Conservation (phyloP, 2,329 filamentous ascomycete species). For the Colletotrichum cordylinicola region DNA sequence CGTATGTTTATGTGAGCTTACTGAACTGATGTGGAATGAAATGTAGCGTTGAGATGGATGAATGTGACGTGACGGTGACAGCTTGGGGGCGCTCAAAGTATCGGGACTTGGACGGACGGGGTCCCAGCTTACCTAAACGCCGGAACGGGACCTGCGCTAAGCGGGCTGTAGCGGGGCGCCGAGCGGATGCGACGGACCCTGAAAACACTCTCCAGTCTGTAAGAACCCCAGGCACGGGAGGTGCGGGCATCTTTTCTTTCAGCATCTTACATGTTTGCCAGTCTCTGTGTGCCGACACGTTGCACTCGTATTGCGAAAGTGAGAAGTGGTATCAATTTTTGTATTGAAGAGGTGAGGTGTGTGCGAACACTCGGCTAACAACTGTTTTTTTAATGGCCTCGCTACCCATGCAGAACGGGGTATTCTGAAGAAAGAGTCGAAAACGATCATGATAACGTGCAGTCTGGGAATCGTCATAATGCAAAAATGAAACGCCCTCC, state of each 20-base stretch:
- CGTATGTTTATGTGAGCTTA: background rate
- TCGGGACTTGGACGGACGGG: background rate
- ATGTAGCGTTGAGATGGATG: background rate
- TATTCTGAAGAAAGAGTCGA: background rate
- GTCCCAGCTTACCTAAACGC: constrained; percentile 8
- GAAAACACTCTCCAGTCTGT: background rate
- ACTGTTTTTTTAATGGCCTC: constrained; percentile 1
- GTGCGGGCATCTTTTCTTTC: background rate
- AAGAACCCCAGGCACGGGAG: background rate
- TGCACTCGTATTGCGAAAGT: background rate
- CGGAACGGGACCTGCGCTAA: background rate
- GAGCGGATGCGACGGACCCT: background rate
- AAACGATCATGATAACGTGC: constrained; percentile 9
- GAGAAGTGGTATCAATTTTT: background rate
- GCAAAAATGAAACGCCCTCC: background rate
- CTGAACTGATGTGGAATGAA: background rate
- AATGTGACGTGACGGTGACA: background rate
- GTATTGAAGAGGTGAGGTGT: background rate
- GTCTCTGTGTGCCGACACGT: background rate
- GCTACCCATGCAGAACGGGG: constrained; percentile 11
- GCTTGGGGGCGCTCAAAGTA: background rate
- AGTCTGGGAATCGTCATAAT: constrained; percentile 13
- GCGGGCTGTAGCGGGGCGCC: background rate
- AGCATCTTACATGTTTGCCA: background rate
- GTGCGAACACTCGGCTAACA: background rate